phyloP scores from a whole-genome alignment of 2,329 filamentous ascomycete species.

The Monosporascus cannonballus region DNA sequence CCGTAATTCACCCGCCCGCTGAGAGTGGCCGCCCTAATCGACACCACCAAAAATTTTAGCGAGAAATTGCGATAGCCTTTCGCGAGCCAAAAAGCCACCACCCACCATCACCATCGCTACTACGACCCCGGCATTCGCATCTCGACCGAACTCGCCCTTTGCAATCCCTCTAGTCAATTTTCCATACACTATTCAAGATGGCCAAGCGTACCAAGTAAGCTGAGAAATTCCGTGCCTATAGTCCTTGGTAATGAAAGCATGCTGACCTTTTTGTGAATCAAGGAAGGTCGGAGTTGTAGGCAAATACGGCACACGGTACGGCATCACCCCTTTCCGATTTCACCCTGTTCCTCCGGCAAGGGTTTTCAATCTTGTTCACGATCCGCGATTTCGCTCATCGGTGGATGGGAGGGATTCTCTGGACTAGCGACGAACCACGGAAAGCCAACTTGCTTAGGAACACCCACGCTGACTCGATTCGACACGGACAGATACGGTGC shows the following conservation, averaged over 20 bases:
- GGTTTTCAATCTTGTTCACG: neutral
- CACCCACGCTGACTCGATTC: slow-evolving; percentile 7
- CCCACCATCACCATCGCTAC: slow-evolving; percentile 6
- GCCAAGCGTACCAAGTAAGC: slow-evolving; percentile 64
- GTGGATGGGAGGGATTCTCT: neutral
- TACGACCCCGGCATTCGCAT: slow-evolving; percentile 1
- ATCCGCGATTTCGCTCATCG: too few relatives aligned
- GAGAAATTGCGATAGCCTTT: neutral
- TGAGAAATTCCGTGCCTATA: neutral
- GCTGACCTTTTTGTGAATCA: neutral
- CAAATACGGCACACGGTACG: slow-evolving; percentile 96
- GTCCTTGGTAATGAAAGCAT: neutral
- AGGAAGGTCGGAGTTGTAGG: slow-evolving; percentile 96
- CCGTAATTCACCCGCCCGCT: neutral
- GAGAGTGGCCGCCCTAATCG: neutral
- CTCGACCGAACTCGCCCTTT: slow-evolving; percentile 9
- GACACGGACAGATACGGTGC: slow-evolving; percentile 74
- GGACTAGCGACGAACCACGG: neutral
- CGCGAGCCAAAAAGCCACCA: slow-evolving; percentile 7
- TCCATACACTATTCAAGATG: slow-evolving; percentile 18
- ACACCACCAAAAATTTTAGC: neutral
- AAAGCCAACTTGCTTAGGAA: neutral
- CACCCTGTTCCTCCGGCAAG: neutral
- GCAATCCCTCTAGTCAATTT: slow-evolving; percentile 8
- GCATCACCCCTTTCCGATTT: slow-evolving; percentile 21